phyloP scores from a whole-genome alignment of 169 alveolate genomes.

The Plasmodium berghei region DNA sequence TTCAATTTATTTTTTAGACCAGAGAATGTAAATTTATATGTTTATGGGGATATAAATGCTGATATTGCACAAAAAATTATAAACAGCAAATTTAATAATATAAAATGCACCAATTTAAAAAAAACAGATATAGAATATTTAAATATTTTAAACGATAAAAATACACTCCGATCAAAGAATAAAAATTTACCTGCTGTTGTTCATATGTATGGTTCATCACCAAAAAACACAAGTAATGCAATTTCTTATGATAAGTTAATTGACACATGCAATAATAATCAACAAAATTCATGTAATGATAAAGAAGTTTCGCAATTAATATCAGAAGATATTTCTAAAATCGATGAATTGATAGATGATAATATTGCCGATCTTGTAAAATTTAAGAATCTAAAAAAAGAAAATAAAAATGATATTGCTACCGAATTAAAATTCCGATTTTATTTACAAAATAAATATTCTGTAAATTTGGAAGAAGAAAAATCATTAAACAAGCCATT shows the following conservation, averaged over 20 bases:
- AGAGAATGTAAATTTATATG: conserved; percentile 79
- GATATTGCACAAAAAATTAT: conserved; percentile 61
- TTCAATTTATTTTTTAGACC: conserved; percentile 69
- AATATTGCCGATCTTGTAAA: conserved; percentile 48
- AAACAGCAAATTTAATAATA: conserved; percentile 24
- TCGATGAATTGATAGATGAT: conserved; percentile 12
- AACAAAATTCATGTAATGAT: background rate
- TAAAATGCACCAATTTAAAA: conserved; percentile 39
- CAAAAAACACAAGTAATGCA: background rate
- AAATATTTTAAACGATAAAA: conserved; percentile 27
- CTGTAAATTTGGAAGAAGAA: conserved; percentile 63
- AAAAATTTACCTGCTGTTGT: conserved; percentile 63
- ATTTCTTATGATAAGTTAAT: no score
- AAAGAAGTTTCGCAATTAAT: background rate
- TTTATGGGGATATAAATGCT: conserved; percentile 81
- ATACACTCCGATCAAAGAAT: conserved; percentile 37
- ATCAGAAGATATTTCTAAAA: background rate
- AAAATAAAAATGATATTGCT: conserved; percentile 23
- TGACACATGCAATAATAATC: background rate
- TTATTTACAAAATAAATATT: conserved; percentile 30
- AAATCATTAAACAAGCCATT: conserved; percentile 30
- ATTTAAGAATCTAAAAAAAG: conserved; percentile 29
- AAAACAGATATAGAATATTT: conserved; percentile 23
- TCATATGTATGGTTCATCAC: conserved; percentile 15
- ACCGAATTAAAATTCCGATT: conserved; percentile 51